phyloP scores from a whole-genome alignment of 176 grass and related monocot species.

The Oryza brachyantha region DNA sequence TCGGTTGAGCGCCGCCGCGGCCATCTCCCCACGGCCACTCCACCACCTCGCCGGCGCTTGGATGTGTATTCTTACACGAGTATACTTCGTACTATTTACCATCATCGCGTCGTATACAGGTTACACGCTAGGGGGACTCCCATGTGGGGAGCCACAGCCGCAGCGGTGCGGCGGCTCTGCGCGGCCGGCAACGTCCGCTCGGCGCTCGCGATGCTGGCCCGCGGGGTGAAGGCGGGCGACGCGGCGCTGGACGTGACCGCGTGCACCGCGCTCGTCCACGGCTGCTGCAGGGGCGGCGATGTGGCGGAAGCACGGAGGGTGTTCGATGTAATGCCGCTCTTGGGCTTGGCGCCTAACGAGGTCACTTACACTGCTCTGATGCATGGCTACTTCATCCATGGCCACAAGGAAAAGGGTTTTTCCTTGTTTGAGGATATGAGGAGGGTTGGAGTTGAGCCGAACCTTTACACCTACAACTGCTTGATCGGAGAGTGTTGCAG shows the following conservation, averaged over 20 bases:
- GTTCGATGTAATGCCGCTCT: conserved; percentile 52
- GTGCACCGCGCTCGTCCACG: conserved; percentile 56
- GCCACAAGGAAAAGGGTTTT: conserved; percentile 26
- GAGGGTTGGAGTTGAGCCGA: conserved; percentile 32
- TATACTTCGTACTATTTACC: no score
- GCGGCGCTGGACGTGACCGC: conserved; percentile 38
- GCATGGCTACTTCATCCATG: conserved; percentile 52
- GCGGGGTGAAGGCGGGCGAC: conserved; percentile 31
- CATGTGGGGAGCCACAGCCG: conserved; percentile 15
- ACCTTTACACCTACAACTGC: conserved; percentile 64
- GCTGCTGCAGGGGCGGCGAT: conserved; percentile 47
- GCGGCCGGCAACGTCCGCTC: conserved; percentile 11
- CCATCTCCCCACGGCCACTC: no score
- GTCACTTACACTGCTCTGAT: conserved; percentile 69
- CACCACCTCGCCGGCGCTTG: no score
- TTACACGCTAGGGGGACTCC: background rate
- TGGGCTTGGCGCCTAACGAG: conserved; percentile 50
- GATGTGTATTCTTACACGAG: no score
- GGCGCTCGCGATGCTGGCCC: conserved; percentile 21
- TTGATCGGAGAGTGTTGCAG: conserved; percentile 52
- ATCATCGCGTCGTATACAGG: no score
- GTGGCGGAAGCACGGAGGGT: conserved; percentile 34
- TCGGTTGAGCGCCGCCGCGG: no score
- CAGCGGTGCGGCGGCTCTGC: conserved; percentile 39
- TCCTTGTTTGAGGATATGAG: conserved; percentile 54